phyloP scores from a whole-genome alignment of 805 yeast species.

The Hanseniaspora vineae region DNA sequence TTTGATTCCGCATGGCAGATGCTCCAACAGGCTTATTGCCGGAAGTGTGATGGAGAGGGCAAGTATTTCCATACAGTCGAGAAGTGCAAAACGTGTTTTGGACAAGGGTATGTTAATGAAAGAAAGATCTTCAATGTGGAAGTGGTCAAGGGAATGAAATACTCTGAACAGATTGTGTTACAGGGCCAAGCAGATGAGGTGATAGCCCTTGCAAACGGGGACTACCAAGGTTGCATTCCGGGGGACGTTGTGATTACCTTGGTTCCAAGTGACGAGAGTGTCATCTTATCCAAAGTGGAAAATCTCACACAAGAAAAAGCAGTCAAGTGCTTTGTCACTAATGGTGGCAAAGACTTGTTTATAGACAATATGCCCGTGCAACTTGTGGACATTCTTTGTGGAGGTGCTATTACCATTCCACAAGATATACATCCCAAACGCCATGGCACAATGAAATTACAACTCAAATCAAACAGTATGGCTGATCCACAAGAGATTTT shows the following conservation, averaged over 20 bases:
- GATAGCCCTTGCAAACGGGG: constrained; percentile 19
- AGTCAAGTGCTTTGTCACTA: constrained; percentile 17
- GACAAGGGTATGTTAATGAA: constrained; percentile 33
- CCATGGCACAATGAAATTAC: constrained; percentile 29
- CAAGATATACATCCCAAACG: constrained; percentile 13
- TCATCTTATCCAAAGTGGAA: constrained; percentile 21
- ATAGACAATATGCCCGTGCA: constrained; percentile 32
- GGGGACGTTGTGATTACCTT: constrained; percentile 56
- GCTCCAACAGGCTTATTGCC: constrained; percentile 21
- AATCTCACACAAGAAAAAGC: background rate
- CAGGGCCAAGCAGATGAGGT: constrained; percentile 60
- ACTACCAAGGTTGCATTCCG: constrained; percentile 29
- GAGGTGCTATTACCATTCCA: constrained; percentile 33
- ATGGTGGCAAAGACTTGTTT: constrained; percentile 33
- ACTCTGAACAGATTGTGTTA: constrained; percentile 39
- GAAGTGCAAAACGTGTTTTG: constrained; percentile 31
- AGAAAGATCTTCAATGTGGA: constrained; percentile 38
- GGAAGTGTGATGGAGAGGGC: constrained; percentile 32
- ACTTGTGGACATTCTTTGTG: constrained; percentile 41
- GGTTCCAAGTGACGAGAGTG: constrained; percentile 3
- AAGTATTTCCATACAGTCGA: constrained; percentile 20
- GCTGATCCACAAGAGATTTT: constrained; percentile 14
- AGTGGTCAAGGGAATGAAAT: constrained; percentile 42
- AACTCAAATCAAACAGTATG: constrained; percentile 33
- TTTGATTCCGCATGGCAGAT: background rate